A percentile compares a stretch with the other conserved stretches of the same genome.
These are phyloP conservation scores for Penicillium sp. DNA, from an alignment of 2,329 filamentous ascomycete genomes.

Conservation along the genomic window DNA sequence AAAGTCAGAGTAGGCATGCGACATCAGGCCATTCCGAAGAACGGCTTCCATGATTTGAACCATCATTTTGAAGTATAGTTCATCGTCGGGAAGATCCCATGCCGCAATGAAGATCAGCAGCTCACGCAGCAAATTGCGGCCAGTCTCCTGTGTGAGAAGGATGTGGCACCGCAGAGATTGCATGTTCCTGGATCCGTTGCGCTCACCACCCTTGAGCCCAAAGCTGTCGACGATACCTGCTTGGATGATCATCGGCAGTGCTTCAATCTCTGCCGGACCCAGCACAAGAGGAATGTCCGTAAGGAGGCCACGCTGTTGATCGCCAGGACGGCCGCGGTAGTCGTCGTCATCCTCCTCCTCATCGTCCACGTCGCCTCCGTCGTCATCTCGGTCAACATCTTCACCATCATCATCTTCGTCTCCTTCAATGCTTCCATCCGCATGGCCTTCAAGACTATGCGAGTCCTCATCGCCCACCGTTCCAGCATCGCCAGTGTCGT, in stretches of 20 bases:
- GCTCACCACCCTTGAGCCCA: slow-evolving; percentile 60
- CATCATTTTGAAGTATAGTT: slow-evolving; percentile 94
- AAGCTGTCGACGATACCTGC: slow-evolving; percentile 85
- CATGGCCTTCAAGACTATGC: slow-evolving; percentile 41
- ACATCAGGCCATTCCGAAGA: slow-evolving; percentile 80
- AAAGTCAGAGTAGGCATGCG: slow-evolving; percentile 87
- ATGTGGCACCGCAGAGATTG: slow-evolving; percentile 88
- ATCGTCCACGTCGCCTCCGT: slow-evolving; percentile 51
- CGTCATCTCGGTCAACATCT: slow-evolving; percentile 48
- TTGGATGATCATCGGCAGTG: slow-evolving; percentile 94
- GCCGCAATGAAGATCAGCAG: slow-evolving; percentile 94
- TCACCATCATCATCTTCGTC: slow-evolving; percentile 53
- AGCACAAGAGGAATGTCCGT: slow-evolving; percentile 93
- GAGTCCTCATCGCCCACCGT: slow-evolving; percentile 43
- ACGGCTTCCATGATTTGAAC: slow-evolving; percentile 93
- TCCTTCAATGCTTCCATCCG: slow-evolving; percentile 45
- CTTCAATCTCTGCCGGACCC: slow-evolving; percentile 91
- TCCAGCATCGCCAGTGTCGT: slow-evolving; percentile 40
- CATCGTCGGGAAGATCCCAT: slow-evolving; percentile 91
- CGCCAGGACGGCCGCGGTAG: slow-evolving; percentile 49
- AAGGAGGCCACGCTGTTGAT: slow-evolving; percentile 67
- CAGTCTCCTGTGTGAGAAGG: slow-evolving; percentile 82
- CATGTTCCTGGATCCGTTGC: slow-evolving; percentile 64
- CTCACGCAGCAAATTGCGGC: slow-evolving; percentile 81
- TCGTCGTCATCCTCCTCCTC: slow-evolving; percentile 52